These are phyloP conservation scores for Paramecium caudatum DNA, from an alignment of 73 alveolate genomes.

Conservation along the genomic window DNA sequence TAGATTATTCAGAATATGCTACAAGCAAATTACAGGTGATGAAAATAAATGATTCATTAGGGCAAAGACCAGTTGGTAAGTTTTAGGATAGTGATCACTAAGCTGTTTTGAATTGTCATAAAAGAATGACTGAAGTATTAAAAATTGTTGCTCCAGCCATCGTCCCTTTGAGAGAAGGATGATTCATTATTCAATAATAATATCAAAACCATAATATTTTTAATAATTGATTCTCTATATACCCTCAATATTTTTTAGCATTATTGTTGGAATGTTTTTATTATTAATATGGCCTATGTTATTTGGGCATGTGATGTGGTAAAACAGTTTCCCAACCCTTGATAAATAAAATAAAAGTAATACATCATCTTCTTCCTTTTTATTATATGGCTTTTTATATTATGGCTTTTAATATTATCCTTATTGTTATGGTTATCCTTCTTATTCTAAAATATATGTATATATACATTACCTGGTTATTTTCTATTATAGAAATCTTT, in stretches of 20 bases:
- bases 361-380: conserved; percentile 28
- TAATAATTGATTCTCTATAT: neutral
- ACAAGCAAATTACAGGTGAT: conserved; percentile 29
- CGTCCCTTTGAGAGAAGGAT: conserved; percentile 26
- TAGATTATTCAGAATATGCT: conserved; percentile 66
- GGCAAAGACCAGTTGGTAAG: conserved; percentile 37
- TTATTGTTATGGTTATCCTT: neutral
- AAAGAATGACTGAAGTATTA: conserved; percentile 40
- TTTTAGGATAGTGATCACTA: conserved; percentile 48
- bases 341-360: neutral
- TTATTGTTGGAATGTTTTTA: too few relatives aligned
- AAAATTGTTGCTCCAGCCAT: conserved; percentile 48
- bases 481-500: conserved; percentile 58
- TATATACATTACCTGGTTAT: neutral
- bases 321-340: conserved; percentile 56
- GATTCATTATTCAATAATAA: conserved; percentile 31
- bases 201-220: conserved; percentile 41
- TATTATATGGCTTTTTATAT: conserved; percentile 17
- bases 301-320: conserved; percentile 22
- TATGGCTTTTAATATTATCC: neutral
- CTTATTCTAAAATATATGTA: neutral
- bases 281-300: conserved; percentile 22
- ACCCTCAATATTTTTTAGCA: neutral
- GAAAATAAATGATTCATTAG: neutral
- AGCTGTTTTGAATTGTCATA: conserved; percentile 38